Base-by-base conservation (phyloP, 352 stramenopile species). In the Peronospora tabacina region DNA sequence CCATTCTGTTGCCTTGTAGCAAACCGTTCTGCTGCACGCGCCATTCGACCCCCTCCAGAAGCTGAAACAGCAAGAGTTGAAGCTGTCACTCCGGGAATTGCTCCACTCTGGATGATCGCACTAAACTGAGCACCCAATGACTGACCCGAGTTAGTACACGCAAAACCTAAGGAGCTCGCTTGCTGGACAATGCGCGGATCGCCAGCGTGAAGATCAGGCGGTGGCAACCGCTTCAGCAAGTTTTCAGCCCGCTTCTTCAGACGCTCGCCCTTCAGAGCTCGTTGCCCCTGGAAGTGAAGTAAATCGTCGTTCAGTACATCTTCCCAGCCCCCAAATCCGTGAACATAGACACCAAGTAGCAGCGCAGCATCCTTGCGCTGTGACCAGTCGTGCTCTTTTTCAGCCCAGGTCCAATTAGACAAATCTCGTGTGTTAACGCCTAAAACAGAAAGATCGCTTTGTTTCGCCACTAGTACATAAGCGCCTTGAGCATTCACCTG, bases 231-330 rank as follows among this genome's bases (percentile, higher is more conserved):
- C 53, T 89, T 90, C 3, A 93, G 49, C 20, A 93, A 47, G 35
- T 87, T 90, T 59, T 93, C 82, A 2, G 80, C 80, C 3, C 82
- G 80, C 55, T 88, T 90, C 58, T 90, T 90, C 34, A 93, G 49
- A 9, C 80, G 72, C 34, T 89, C 82, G n/a, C 82, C 80, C 39
- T 90, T 93, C 0, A 93, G 38, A 15, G 76, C 82, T 22, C 82
- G 74, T 59, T 93, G 82, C n/a, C 75, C 63, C 32, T 89, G 77
- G 33, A 93, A 82, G 43, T 78, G 63, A 20, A 93, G 69, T 37
- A 84, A 64, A 15, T 87, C 77, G 50, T 93, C 82, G 43, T 87
- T 86, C 20, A 93, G 33, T 34, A 93, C 90, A 39, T 91, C 80
- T 68, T 93, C 82, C 82, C 82, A 93, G 5, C 68, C 73, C 43